Evolutionary conservation across 2,329 filamentous ascomycete species (phyloP), one percentile per base, ranked within the genome.

Genomic region (Botryotinia globosa): DNA sequence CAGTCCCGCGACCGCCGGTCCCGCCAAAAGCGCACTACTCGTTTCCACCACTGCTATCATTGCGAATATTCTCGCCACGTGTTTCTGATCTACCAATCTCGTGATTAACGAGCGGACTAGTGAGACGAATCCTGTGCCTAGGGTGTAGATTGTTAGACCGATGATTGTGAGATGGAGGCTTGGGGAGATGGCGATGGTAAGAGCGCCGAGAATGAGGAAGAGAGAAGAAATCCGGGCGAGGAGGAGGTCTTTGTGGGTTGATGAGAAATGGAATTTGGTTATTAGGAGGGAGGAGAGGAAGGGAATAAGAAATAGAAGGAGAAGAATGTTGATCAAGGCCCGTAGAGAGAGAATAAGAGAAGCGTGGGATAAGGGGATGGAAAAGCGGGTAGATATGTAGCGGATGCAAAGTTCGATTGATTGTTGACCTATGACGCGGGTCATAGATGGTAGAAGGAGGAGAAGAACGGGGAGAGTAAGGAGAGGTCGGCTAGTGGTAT

Each of bases 371-470:
- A 80, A 73, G 25, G 75, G 73, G 74, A 77, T 79, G 32, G 70
- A 61, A 66, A 78, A 80, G 18, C 78, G 75, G 16, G 76, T 76
- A 1, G 76, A 78, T 34, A 80, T 75, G 59, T 80, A 80, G n/a
- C 77, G 76, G 22, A 78, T 68, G 10, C 72, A 75, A 25, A 80
- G 66, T 3, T 74, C 72, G 22, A 76, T 72, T 4, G 75, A 72
- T 61, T 77, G 72, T 1, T 56, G 8, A 22, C 37, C 56, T 42
- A 79, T 75, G 8, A 76, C 69, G 4, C 72, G 68, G 34, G 74
- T 67, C 32, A 78, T 65, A 61, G 79, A 80, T 8, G 75, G 75
- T 3, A 78, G 29, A 18, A 83, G 54, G 10, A 82, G 74, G 20
- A 83, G 61, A 3, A 80, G 51, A 3, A 81, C 75, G 2, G 79